These are phyloP conservation scores for Starmera quercuum DNA, from an alignment of 805 yeast species.

Conservation along the genomic window DNA sequence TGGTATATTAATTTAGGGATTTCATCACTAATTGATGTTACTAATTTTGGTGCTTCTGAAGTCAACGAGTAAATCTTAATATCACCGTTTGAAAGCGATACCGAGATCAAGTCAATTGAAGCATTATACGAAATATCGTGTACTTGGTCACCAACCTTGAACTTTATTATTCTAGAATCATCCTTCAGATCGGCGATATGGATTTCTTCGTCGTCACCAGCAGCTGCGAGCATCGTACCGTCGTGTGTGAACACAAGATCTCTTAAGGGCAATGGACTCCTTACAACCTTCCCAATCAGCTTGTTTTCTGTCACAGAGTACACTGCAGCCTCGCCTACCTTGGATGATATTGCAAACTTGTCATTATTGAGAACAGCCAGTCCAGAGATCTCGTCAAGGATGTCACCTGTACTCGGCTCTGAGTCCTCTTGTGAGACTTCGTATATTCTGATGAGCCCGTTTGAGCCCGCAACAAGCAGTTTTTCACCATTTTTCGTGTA, in stretches of 20 bases:
- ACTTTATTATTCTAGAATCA: slow-evolving; percentile 17
- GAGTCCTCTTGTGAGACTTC: slow-evolving; percentile 11
- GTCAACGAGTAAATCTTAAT: slow-evolving; percentile 43
- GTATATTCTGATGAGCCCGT: slow-evolving; percentile 16
- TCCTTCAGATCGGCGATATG: slow-evolving; percentile 36
- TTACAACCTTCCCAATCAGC: slow-evolving; percentile 9
- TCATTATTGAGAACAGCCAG: slow-evolving; percentile 9
- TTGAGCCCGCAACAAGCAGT: slow-evolving; percentile 16
- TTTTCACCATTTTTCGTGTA: slow-evolving; percentile 13
- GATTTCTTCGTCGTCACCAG: slow-evolving; percentile 61
- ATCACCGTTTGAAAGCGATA: slow-evolving; percentile 53
- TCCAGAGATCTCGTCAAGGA: slow-evolving; percentile 15
- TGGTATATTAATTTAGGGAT: slow-evolving; percentile 31
- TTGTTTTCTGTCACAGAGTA: slow-evolving; percentile 11
- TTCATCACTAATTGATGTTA: slow-evolving; percentile 34
- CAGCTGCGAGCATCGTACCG: slow-evolving; percentile 50
- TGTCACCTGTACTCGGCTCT: slow-evolving; percentile 19
- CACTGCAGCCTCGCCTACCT: slow-evolving; percentile 16
- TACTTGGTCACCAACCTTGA: slow-evolving; percentile 45
- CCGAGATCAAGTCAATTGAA: slow-evolving; percentile 48
- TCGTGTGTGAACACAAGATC: slow-evolving; percentile 52
- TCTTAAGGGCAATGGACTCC: slow-evolving; percentile 29
- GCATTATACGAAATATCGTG: slow-evolving; percentile 47
- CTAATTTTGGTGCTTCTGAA: slow-evolving; percentile 45
- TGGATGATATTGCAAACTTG: slow-evolving; percentile 14